A percentile compares a stretch with the other conserved stretches of the same genome.
phyloP scores from a whole-genome alignment of 805 yeast species.

The Kluyveromyces lactis region DNA sequence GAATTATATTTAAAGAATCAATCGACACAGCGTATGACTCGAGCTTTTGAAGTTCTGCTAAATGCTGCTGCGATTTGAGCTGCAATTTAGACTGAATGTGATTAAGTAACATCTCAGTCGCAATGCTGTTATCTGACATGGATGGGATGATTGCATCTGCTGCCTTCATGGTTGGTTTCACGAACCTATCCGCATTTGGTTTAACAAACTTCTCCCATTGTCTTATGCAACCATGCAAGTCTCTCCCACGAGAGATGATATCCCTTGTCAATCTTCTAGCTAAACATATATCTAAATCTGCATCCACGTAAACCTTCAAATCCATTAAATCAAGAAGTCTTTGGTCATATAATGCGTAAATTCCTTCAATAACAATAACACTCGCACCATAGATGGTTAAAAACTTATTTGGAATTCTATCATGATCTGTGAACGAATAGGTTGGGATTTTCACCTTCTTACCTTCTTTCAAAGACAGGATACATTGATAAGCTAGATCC shows the following conservation, averaged over 20 bases:
- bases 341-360: constrained; percentile 69
- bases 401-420: constrained; percentile 52
- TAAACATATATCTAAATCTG: constrained; percentile 86
- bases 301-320: constrained; percentile 82
- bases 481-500: constrained; percentile 57
- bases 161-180: constrained; percentile 63
- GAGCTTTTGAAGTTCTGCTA: constrained; percentile 51
- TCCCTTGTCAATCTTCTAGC: constrained; percentile 85
- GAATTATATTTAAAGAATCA: constrained; percentile 15
- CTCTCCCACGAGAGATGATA: constrained; percentile 78
- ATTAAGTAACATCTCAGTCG: constrained; percentile 68
- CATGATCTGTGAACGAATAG: constrained; percentile 58
- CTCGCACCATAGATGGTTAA: constrained; percentile 86
- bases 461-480: constrained; percentile 64
- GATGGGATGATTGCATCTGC: constrained; percentile 91
- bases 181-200: constrained; percentile 75
- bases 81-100: constrained; percentile 70
- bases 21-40: constrained; percentile 15
- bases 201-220: constrained; percentile 92
- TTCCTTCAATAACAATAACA: constrained; percentile 87
- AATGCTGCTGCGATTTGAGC: constrained; percentile 57
- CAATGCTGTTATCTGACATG: constrained; percentile 75
- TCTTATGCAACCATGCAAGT: constrained; percentile 66
- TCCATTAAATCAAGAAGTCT: constrained; percentile 71
- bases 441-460: constrained; percentile 57